Evolutionary conservation across 1,284 basidiomycete species (phyloP).

Genomic region (Ceraceosorus guamensis): DNA sequence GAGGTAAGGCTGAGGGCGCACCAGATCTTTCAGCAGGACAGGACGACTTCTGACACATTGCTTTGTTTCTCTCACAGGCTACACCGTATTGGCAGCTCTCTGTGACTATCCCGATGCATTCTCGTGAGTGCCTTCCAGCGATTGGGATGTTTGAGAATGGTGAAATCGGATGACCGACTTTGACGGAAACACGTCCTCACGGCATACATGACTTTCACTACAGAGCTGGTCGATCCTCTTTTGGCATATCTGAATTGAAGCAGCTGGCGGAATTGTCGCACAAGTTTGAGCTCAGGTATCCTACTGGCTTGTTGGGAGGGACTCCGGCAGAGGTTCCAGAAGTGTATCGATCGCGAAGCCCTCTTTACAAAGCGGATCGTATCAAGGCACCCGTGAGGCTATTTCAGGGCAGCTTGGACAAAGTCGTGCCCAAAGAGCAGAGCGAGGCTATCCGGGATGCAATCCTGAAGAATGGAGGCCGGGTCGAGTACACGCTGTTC

Average conservation of each 20-base stretch:
- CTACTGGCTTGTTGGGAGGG: constrained; percentile 57
- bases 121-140: background rate
- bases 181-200: constrained; percentile 37
- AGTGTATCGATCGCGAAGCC: constrained; percentile 55
- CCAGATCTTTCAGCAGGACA: background rate
- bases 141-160: too few species aligned
- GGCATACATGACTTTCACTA: constrained; percentile 44
- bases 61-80: constrained; percentile 1
- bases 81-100: constrained; percentile 49
- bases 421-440: constrained; percentile 58
- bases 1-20: background rate
- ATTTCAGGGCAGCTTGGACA: constrained; percentile 56
- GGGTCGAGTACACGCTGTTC: constrained; percentile 25
- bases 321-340: constrained; percentile 53
- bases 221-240: constrained; percentile 55
- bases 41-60: too few species aligned
- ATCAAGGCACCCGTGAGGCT: constrained; percentile 58
- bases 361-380: constrained; percentile 54
- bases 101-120: constrained; percentile 20
- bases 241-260: constrained; percentile 57
- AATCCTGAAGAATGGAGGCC: constrained; percentile 15
- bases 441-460: constrained; percentile 49
- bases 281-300: constrained; percentile 62
- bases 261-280: constrained; percentile 57
- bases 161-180: background rate